phyloP scores from a whole-genome alignment of 1,284 basidiomycete species.

The Chalciporus sp. region DNA sequence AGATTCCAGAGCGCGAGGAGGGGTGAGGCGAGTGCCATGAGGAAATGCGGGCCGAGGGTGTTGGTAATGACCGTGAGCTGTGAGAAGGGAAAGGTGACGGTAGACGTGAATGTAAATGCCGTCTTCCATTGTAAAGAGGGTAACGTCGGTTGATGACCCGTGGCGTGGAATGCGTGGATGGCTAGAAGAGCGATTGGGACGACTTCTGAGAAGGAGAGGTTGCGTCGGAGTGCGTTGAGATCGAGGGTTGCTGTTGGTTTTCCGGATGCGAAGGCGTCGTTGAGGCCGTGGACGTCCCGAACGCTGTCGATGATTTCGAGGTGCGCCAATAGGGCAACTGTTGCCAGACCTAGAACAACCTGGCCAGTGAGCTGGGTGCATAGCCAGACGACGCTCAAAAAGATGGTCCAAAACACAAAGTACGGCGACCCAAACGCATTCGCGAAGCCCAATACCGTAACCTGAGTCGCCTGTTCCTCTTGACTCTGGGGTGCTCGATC shows the following conservation, averaged over 20 bases:
- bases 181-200: conserved; percentile 77
- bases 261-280: conserved; percentile 48
- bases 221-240: conserved; percentile 15
- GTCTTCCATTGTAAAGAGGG: conserved; percentile 95
- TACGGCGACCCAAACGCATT: conserved; percentile 91
- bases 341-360: conserved; percentile 64
- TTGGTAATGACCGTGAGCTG: conserved; percentile 82
- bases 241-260: conserved; percentile 41
- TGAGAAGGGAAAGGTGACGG: conserved; percentile 75
- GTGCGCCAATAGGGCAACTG: conserved; percentile 69
- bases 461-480: conserved; percentile 39
- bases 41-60: conserved; percentile 71
- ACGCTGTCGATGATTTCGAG: conserved; percentile 81
- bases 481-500: conserved; percentile 7
- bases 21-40: conserved; percentile 68
- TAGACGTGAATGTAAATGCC: conserved; percentile 78
- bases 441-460: conserved; percentile 83
- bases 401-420: conserved; percentile 75
- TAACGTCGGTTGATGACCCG: conserved; percentile 91
- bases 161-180: conserved; percentile 79
- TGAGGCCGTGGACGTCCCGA: conserved; percentile 67
- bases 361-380: conserved; percentile 82
- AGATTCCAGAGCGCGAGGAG: conserved; percentile 89
- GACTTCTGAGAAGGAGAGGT: conserved; percentile 60
- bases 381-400: conserved; percentile 64